Percentiles rank a stretch among this genome's conserved stretches.
phyloP scores from a whole-genome alignment of 2,329 filamentous ascomycete genomes.

The Shiraia bambusicola region DNA sequence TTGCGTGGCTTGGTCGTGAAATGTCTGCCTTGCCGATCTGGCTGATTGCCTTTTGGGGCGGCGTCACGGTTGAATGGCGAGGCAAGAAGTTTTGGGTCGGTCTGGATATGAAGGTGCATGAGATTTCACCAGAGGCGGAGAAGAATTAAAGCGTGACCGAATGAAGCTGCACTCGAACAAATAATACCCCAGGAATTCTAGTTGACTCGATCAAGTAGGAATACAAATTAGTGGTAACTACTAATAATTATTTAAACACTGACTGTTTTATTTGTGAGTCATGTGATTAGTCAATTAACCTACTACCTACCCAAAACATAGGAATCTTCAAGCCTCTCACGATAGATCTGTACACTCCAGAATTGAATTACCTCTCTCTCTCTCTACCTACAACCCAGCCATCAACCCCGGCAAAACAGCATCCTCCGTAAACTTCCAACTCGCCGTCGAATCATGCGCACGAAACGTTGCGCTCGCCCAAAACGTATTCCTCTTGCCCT shows the following conservation, averaged over 20 bases:
- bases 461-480: constrained; percentile 23
- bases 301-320: too few relatives aligned
- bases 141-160: neutral
- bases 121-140: constrained; percentile 44
- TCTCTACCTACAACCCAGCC: neutral
- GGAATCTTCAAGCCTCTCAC: too few relatives aligned
- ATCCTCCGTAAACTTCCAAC: constrained; percentile 38
- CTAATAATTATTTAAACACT: too few relatives aligned
- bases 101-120: constrained; percentile 78
- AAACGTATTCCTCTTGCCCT: constrained; percentile 23
- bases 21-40: constrained; percentile 83
- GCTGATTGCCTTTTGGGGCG: constrained; percentile 86
- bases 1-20: constrained; percentile 85
- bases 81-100: constrained; percentile 79
- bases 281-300: too few relatives aligned
- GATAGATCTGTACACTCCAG: too few relatives aligned
- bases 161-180: too few relatives aligned
- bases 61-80: constrained; percentile 83
- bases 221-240: too few relatives aligned
- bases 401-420: constrained; percentile 35
- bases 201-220: too few relatives aligned
- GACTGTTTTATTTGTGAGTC: too few relatives aligned
- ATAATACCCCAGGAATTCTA: too few relatives aligned
- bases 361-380: too few relatives aligned
- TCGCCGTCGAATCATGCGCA: constrained; percentile 17